Percentiles rank a stretch among this genome's conserved stretches.
Conservation (phyloP, 2,329 filamentous ascomycete species). For the Trichoderma sp. region DNA sequence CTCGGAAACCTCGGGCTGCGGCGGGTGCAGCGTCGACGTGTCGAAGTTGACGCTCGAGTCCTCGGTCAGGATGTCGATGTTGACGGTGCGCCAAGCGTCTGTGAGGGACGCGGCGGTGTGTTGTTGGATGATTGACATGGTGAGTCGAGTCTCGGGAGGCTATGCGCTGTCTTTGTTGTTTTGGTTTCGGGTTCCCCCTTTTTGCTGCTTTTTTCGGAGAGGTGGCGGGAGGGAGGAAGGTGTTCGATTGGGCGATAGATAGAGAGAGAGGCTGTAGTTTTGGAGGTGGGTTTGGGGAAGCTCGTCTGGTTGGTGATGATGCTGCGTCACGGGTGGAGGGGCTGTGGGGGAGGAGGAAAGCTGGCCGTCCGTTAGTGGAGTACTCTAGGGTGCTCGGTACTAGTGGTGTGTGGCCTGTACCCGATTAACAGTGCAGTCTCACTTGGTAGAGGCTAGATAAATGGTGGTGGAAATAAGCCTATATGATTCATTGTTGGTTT, state of each 20-base stretch:
- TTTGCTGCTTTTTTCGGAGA: background rate
- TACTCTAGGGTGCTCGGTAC: background rate
- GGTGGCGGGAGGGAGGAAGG: background rate
- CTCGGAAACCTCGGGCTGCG: constrained; percentile 70
- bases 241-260: background rate
- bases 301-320: constrained; percentile 23
- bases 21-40: constrained; percentile 75
- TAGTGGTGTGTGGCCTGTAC: background rate
- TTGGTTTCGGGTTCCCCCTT: background rate
- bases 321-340: constrained; percentile 37
- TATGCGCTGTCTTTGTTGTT: background rate
- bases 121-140: constrained; percentile 67
- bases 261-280: background rate
- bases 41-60: constrained; percentile 93
- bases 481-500: background rate
- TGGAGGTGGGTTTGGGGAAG: constrained; percentile 14
- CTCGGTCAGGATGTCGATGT: constrained; percentile 87
- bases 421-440: background rate
- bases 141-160: background rate
- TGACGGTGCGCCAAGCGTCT: constrained; percentile 81
- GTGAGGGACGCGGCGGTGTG: constrained; percentile 58
- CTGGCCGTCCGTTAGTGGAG: background rate
- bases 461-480: background rate
- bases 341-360: constrained; percentile 18
- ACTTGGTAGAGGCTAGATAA: background rate